phyloP scores from a whole-genome alignment of 768 basidiomycete genomes.

The Boletus reticulatus region DNA sequence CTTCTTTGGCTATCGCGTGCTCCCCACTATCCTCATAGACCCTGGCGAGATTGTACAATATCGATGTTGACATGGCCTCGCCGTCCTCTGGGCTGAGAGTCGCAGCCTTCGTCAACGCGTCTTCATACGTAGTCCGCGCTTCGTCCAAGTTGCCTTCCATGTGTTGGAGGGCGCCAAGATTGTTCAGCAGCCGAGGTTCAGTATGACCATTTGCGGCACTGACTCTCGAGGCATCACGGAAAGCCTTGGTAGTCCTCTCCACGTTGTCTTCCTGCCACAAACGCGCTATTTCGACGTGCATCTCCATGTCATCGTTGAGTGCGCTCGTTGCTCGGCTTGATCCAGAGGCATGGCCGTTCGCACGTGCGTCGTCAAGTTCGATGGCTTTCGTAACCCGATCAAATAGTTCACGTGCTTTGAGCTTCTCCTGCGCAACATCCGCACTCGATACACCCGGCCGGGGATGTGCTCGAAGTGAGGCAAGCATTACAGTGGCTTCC shows the following conservation, averaged over 20 bases:
- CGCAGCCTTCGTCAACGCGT: conserved; percentile 60
- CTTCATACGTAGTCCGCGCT: conserved; percentile 69
- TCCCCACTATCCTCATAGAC: conserved; percentile 87
- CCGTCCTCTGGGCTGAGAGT: conserved; percentile 43
- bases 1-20: conserved; percentile 69
- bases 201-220: conserved; percentile 48
- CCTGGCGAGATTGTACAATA: conserved; percentile 89
- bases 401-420: conserved; percentile 76
- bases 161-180: conserved; percentile 74
- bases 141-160: conserved; percentile 57
- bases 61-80: conserved; percentile 76
- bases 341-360: conserved; percentile 37
- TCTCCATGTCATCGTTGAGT: conserved; percentile 76
- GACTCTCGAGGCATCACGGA: conserved; percentile 70
- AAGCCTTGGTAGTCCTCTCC: conserved; percentile 69
- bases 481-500: conserved; percentile 88
- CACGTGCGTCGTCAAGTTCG: conserved; percentile 55
- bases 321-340: conserved; percentile 43
- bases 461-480: conserved; percentile 80
- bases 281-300: conserved; percentile 88
- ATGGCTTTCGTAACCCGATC: conserved; percentile 71
- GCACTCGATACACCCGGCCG: conserved; percentile 75
- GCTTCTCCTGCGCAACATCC: conserved; percentile 69
- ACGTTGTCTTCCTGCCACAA: conserved; percentile 83
- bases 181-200: conserved; percentile 76